Conservation (phyloP, 768 basidiomycete genomes). For the Lactarius vividus region DNA sequence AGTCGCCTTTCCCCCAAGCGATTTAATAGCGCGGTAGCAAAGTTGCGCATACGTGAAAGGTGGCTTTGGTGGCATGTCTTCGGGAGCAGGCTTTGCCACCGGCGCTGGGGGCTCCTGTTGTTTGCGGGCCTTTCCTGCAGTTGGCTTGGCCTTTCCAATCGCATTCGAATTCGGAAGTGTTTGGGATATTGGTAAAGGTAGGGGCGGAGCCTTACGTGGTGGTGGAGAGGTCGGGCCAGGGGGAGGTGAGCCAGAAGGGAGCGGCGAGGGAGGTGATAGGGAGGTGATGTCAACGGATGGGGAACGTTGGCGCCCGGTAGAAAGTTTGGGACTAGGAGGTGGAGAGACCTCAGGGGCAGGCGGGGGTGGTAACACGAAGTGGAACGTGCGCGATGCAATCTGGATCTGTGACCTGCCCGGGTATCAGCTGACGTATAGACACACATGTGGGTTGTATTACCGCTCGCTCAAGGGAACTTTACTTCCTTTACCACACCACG, state of each 20-base stretch:
- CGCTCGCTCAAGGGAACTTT: conserved; percentile 82
- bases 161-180: conserved; percentile 63
- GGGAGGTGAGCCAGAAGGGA: conserved; percentile 73
- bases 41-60: conserved; percentile 88
- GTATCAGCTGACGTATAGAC: conserved; percentile 27
- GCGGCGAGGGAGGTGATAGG: conserved; percentile 77
- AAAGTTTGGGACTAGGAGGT: conserved; percentile 74
- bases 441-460: conserved; percentile 40
- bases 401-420: conserved; percentile 82
- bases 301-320: conserved; percentile 60
- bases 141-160: conserved; percentile 35
- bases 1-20: conserved; percentile 80
- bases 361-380: conserved; percentile 92
- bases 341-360: conserved; percentile 76
- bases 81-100: conserved; percentile 50
- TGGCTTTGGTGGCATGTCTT: conserved; percentile 86
- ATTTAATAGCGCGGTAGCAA: conserved; percentile 85
- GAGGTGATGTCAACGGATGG: conserved; percentile 73
- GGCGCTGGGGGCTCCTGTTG: conserved; percentile 35
- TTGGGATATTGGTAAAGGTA: conserved; percentile 42
- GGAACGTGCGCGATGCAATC: conserved; percentile 95
- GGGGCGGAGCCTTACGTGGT: conserved; percentile 46
- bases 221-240: conserved; percentile 46
- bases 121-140: conserved; percentile 20
- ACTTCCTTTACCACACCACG: conserved; percentile 90